A percentile compares a stretch with the other conserved stretches of the same genome.
Conservation (phyloP, 108 stramenopile species). For the Cyclostephanos tholiformis region DNA sequence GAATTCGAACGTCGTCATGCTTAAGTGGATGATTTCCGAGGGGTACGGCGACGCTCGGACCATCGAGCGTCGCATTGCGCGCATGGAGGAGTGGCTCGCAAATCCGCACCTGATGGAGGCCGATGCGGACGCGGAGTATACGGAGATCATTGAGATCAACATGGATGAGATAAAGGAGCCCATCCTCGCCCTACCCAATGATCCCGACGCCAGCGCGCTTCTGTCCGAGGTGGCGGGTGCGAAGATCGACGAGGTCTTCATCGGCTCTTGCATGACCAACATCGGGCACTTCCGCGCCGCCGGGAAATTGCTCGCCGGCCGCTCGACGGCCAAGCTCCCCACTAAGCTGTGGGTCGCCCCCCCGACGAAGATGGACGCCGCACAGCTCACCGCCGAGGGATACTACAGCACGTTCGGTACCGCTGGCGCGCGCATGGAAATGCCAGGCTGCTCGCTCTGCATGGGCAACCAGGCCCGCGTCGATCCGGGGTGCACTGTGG, state of each 20-base stretch:
- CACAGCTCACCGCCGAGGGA: constrained; percentile 93
- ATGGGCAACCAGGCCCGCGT: constrained; percentile 99
- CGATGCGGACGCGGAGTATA: constrained; percentile 89
- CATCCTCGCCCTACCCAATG: constrained; percentile 92
- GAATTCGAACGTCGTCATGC: constrained; percentile 91
- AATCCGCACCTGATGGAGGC: constrained; percentile 90
- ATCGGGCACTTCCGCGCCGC: constrained; percentile 98
- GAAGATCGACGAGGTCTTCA: constrained; percentile 96
- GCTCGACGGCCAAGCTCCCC: constrained; percentile 68
- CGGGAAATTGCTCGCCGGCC: constrained; percentile 85
- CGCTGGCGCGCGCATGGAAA: constrained; percentile 93
- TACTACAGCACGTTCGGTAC: constrained; percentile 95
- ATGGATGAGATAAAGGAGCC: constrained; percentile 94
- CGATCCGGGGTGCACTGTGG: constrained; percentile 87
- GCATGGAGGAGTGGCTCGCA: constrained; percentile 94
- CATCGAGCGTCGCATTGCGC: constrained; percentile 91
- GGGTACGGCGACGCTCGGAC: constrained; percentile 95
- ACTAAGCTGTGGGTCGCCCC: constrained; percentile 94
- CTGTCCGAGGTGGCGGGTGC: constrained; percentile 86
- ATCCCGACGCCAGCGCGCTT: constrained; percentile 91
- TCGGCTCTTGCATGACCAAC: constrained; percentile 97
- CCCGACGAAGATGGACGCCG: constrained; percentile 97
- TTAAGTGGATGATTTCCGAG: constrained; percentile 97
- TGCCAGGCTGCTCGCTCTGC: constrained; percentile 96
- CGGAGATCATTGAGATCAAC: constrained; percentile 91